phyloP scores from a whole-genome alignment of 129 eudicot species.

The Flaveria brownii region DNA sequence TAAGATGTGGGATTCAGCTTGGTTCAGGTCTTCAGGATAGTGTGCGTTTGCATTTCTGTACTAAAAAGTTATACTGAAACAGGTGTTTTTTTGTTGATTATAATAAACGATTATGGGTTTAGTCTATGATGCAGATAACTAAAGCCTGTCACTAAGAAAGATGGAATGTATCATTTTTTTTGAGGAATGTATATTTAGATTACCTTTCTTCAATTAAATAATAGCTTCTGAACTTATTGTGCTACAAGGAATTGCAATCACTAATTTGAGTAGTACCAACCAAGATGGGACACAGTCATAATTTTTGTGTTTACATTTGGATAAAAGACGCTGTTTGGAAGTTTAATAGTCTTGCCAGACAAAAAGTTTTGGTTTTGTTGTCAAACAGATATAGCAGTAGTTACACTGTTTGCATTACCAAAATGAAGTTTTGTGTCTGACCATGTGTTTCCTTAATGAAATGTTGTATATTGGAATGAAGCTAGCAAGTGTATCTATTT shows the following conservation, averaged over 20 bases:
- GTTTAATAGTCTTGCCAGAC: background rate
- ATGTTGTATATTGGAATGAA: constrained; percentile 2
- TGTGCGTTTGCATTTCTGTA: background rate
- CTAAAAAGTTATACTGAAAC: background rate
- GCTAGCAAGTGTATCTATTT: background rate
- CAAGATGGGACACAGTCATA: constrained; percentile 6
- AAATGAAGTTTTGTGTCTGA: background rate
- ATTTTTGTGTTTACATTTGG: background rate
- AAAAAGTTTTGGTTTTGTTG: background rate
- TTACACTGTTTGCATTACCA: background rate
- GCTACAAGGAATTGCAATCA: background rate
- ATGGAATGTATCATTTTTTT: background rate
- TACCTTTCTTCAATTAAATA: background rate
- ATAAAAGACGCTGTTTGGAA: background rate
- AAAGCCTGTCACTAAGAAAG: background rate
- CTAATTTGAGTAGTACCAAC: background rate
- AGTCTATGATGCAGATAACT: background rate
- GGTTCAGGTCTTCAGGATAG: background rate
- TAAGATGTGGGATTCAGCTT: background rate
- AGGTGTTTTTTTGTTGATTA: background rate
- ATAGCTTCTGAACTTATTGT: background rate
- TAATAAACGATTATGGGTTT: background rate
- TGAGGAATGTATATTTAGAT: background rate
- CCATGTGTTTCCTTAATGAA: background rate
- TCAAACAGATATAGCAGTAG: background rate